Conservation (phyloP, 306 rosid species). For the Elaeagnus macrophylla region DNA sequence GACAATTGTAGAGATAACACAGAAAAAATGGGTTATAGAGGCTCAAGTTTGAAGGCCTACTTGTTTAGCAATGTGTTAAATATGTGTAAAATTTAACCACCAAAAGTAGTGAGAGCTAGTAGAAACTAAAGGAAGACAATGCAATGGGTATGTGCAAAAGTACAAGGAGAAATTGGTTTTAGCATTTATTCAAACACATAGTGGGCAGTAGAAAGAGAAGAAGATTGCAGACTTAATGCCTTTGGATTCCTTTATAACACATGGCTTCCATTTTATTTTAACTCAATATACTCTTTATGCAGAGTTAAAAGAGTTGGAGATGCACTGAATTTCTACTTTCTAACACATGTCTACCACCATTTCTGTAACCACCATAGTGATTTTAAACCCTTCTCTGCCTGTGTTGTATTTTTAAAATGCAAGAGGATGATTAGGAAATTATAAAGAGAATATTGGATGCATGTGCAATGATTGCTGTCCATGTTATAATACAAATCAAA, state of each 20-base stretch:
- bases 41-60: not conserved
- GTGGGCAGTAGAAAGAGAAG: constrained; percentile 10
- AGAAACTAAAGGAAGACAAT: not conserved
- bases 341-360: constrained; percentile 48
- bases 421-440: constrained; percentile 28
- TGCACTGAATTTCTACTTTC: constrained; percentile 15
- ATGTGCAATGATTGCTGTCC: constrained; percentile 76
- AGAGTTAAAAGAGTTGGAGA: constrained; percentile 22
- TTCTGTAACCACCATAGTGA: constrained; percentile 22
- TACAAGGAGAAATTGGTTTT: constrained; percentile 10
- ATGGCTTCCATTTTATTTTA: constrained; percentile 22
- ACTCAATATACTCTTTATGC: constrained; percentile 16
- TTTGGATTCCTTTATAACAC: constrained; percentile 27
- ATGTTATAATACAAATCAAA: constrained; percentile 30
- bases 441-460: constrained; percentile 53
- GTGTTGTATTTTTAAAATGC: constrained; percentile 17
- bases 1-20: not conserved
- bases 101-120: constrained; percentile 13
- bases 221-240: not conserved
- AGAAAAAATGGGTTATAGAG: not conserved
- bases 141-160: not conserved
- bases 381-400: not conserved
- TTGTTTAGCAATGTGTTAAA: not conserved
- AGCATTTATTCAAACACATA: constrained; percentile 7
- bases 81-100: not conserved